Evolutionary conservation across 2,329 filamentous ascomycete species (phyloP), one percentile per base, ranked within the genome.

Genomic region (Calonectria multiphialidica): DNA sequence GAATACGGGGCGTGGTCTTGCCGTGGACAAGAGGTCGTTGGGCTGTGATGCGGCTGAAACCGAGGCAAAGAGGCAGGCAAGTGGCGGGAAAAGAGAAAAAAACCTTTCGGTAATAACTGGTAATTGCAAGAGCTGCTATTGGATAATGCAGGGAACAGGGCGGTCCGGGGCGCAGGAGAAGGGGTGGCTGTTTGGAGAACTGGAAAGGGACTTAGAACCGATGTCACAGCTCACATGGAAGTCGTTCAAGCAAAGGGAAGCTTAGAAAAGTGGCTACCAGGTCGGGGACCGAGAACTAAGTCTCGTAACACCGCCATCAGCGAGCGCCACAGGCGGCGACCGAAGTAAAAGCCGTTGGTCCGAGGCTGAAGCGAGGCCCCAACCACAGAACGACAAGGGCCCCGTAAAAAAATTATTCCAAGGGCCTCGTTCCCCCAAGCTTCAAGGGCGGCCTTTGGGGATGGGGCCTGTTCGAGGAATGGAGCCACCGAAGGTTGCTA

Each of bases 271-370:
- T 64, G 30, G 63, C 57, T 49, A 57, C 28, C 23, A 12, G 23
- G 61, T 80, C 78, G 78, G 78, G 49, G 70, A 80, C 78, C 78
- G 78, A 80, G 78, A 63, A 68, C 55, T 40, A 62, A 71, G 63
- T 30, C 70, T 77, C 78, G 78, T 71, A 71, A 71, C 69, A 68
- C 69, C 69, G 69, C 49, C 72, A 77, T 69, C 50, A 75, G 75
- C 76, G 78, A 80, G 73, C 61, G 70, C 40, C 53, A 72, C 53
- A 40, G 13, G 33, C 76, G 78, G 78, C 77, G 77, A 79, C 78
- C 78, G 78, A 80, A 75, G 70, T 66, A 70, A 80, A 80, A 78
- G 76, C 78, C 78, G 78, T 66, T 80, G 72, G 75, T 70, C 78
- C 78, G 78, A 80, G 74, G 73, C 63, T 66, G 30, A 40, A 50